Evolutionary conservation across 2,329 filamentous ascomycete species (phyloP).

Genomic region (Exophiala spinifera): DNA sequence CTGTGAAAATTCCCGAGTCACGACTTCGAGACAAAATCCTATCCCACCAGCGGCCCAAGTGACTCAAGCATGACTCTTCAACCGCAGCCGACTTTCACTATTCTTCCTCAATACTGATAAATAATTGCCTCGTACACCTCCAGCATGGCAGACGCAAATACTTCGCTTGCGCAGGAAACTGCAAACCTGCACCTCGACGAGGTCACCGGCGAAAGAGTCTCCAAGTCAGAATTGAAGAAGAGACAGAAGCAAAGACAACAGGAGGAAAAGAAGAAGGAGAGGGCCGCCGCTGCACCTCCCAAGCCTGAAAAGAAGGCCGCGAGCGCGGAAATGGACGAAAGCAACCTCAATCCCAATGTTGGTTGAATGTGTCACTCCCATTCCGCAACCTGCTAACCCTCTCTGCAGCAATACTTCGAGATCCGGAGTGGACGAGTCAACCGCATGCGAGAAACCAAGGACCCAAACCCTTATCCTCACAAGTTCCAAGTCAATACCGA

Average conservation of each 20-base stretch:
- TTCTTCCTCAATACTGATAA: background rate
- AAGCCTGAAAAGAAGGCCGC: constrained; percentile 59
- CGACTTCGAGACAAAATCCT: background rate
- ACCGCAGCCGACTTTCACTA: background rate
- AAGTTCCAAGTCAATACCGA: constrained; percentile 86
- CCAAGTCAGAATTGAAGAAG: constrained; percentile 90
- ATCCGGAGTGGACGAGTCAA: constrained; percentile 82
- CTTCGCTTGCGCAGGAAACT: constrained; percentile 43
- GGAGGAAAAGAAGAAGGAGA: constrained; percentile 84
- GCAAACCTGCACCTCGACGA: constrained; percentile 81
- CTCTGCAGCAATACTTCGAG: constrained; percentile 81
- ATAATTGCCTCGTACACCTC: background rate
- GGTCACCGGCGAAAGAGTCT: constrained; percentile 82
- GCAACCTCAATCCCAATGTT: constrained; percentile 71
- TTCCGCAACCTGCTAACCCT: constrained; percentile 22
- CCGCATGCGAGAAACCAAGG: constrained; percentile 68
- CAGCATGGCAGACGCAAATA: constrained; percentile 36
- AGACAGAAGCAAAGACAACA: constrained; percentile 85
- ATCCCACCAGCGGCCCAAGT: constrained; percentile 4
- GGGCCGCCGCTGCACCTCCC: constrained; percentile 62
- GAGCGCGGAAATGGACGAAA: constrained; percentile 58
- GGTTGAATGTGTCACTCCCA: constrained; percentile 33
- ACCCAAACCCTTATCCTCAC: constrained; percentile 88
- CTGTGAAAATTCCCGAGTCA: constrained; percentile 7
- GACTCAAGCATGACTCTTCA: background rate